Evolutionary conservation across 2,329 filamentous ascomycete species (phyloP).

Genomic region (Diaporthe eres): DNA sequence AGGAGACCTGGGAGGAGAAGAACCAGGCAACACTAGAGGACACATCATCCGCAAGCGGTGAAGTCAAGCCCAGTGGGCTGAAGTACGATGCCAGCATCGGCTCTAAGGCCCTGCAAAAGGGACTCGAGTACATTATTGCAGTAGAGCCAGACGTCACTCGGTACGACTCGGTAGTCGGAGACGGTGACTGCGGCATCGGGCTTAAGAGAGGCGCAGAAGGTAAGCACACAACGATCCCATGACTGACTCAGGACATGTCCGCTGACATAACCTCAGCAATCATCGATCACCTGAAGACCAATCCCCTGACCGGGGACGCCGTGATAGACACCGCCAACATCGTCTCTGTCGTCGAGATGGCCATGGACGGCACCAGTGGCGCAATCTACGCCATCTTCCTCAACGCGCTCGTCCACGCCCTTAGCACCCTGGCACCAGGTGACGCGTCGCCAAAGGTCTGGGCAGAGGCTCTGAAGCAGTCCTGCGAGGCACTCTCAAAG

Average conservation of each 20-base stretch:
- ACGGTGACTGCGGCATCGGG: slow-evolving; percentile 91
- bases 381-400: slow-evolving; percentile 85
- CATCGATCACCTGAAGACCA: slow-evolving; percentile 62
- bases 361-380: slow-evolving; percentile 75
- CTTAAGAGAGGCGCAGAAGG: slow-evolving; percentile 89
- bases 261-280: slow-evolving; percentile 58
- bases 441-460: slow-evolving; percentile 59
- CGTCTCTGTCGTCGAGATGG: slow-evolving; percentile 67
- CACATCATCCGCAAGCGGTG: slow-evolving; percentile 49
- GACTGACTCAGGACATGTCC: neutral
- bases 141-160: slow-evolving; percentile 80
- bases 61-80: slow-evolving; percentile 61
- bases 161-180: slow-evolving; percentile 87
- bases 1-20: slow-evolving; percentile 74
- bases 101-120: slow-evolving; percentile 67
- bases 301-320: slow-evolving; percentile 64
- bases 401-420: slow-evolving; percentile 81
- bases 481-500: slow-evolving; percentile 78
- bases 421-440: slow-evolving; percentile 59
- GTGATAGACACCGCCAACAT: slow-evolving; percentile 67
- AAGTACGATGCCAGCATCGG: slow-evolving; percentile 66
- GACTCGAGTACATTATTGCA: slow-evolving; percentile 72
- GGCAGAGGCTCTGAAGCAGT: slow-evolving; percentile 78
- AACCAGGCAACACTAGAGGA: slow-evolving; percentile 63
- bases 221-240: slow-evolving; percentile 49